Evolutionary conservation across 805 yeast genomes (phyloP).

Genomic region (Clavispora santaluciae): DNA sequence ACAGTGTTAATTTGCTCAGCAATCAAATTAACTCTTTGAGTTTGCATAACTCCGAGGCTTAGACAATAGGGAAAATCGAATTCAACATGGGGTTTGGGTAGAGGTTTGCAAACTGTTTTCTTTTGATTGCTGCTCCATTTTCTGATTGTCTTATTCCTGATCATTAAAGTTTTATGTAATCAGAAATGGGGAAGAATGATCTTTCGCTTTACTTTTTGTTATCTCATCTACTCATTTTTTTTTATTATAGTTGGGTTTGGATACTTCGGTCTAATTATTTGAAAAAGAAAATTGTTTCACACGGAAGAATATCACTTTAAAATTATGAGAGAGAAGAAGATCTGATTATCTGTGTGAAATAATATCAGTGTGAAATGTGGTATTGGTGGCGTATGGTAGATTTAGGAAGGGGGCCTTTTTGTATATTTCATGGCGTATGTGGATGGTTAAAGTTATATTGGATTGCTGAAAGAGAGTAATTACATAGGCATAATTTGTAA

Average conservation of each 20-base stretch:
- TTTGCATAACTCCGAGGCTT: constrained; percentile 9
- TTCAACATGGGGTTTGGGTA: neutral
- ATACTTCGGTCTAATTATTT: neutral
- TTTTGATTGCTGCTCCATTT: neutral
- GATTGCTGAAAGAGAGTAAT: neutral
- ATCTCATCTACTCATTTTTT: no score
- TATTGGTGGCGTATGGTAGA: neutral
- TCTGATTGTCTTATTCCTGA: no score
- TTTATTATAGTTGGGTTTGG: neutral
- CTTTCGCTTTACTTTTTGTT: no score
- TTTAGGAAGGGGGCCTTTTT: neutral
- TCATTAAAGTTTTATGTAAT: no score
- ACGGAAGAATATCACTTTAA: neutral
- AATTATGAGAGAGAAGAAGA: neutral
- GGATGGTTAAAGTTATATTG: neutral
- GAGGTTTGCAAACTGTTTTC: neutral
- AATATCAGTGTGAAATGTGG: neutral
- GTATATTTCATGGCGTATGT: neutral
- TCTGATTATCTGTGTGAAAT: neutral
- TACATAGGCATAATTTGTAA: neutral
- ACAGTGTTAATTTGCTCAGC: constrained; percentile 13
- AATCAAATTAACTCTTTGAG: constrained; percentile 29
- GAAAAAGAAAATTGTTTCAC: neutral
- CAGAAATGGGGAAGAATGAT: no score
- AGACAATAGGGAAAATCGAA: neutral